Percentiles rank a stretch among this genome's conserved stretches.
These are phyloP conservation scores for sorghum (Sorghum bicolor) DNA, from an alignment of 176 grass and related monocot species.

Conservation along the genomic window Sorghum_bicolor_NCBIv3 NC_012875.2:51669501-51670000, in stretches of 20 bases:
- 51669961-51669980: not conserved
- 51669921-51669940: not conserved
- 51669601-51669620: not conserved
- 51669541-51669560: conserved; percentile 86
- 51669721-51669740: not conserved
- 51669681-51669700: not conserved
- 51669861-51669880: not conserved
- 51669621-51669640: conserved; percentile 7
- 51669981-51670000: not conserved
- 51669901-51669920: not conserved
- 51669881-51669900: not conserved
- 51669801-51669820: not conserved
- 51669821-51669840: not conserved
- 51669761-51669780: not conserved
- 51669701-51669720: not conserved
- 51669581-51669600: conserved; percentile 79
- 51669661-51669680: not conserved
- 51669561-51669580: conserved; percentile 70
- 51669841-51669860: not conserved
- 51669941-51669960: not conserved
- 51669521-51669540: conserved; percentile 93
- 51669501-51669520: conserved; percentile 88
- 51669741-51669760: not conserved
- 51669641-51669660: not conserved
- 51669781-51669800: not conserved